These are phyloP conservation scores for Gossypium turneri DNA, from an alignment of 345 rosid genomes.

Conservation along the genomic window DNA sequence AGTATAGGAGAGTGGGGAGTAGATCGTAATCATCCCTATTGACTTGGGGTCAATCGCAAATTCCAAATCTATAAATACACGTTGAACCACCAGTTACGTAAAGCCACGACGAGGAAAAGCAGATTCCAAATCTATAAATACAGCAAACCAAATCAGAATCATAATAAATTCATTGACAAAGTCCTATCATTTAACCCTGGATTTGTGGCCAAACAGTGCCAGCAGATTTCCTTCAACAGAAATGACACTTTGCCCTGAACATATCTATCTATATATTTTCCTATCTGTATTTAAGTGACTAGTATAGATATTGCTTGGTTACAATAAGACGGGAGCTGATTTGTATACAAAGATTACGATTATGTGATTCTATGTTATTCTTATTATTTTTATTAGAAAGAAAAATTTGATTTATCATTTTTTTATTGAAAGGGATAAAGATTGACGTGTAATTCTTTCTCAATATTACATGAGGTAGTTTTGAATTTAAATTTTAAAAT, in stretches of 20 bases:
- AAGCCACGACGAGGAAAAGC: background rate
- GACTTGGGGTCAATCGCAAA: too few relatives aligned
- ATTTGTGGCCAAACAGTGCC: too few relatives aligned
- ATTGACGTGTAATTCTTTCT: too few relatives aligned
- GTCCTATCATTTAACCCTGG: background rate
- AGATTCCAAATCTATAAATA: background rate
- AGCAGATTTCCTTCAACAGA: too few relatives aligned
- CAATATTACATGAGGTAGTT: background rate
- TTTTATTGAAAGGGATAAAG: too few relatives aligned
- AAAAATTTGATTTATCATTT: rapidly evolving
- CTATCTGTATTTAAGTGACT: conserved; percentile 19
- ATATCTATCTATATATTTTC: conserved; percentile 52
- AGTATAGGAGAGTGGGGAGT: too few relatives aligned
- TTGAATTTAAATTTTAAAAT: background rate
- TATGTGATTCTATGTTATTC: too few relatives aligned
- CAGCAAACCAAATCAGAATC: background rate
- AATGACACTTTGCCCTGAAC: conserved; percentile 43
- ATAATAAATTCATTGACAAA: background rate
- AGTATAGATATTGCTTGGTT: too few relatives aligned
- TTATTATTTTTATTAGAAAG: rapidly evolving
- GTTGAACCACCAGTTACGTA: background rate
- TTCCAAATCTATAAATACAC: background rate
- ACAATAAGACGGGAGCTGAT: too few relatives aligned
- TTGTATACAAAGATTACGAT: too few relatives aligned
- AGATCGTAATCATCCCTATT: too few relatives aligned